phyloP scores from a whole-genome alignment of 768 basidiomycete species.

The Megacollybia marginata region DNA sequence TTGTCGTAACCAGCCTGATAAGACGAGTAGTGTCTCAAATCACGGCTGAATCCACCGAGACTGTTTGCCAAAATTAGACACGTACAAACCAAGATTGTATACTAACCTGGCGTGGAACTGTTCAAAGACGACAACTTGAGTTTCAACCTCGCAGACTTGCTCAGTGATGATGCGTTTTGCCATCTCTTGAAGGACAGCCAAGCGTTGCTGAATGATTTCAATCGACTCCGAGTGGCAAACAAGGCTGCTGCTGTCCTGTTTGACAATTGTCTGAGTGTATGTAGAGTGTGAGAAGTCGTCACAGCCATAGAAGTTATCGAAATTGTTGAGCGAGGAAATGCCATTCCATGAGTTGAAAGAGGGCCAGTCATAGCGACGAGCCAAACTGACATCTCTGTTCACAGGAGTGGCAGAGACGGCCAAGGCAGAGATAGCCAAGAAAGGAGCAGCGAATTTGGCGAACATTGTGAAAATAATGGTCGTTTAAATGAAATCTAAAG shows the following conservation, averaged over 20 bases:
- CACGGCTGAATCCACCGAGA: conserved; percentile 13
- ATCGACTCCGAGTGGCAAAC: conserved; percentile 12
- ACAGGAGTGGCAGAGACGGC: conserved; percentile 3
- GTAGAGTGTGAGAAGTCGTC: conserved; percentile 11
- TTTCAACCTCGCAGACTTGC: conserved; percentile 23
- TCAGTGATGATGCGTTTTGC: conserved; percentile 22
- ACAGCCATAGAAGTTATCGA: conserved; percentile 9
- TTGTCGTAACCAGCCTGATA: conserved; percentile 15
- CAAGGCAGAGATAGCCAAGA: conserved; percentile 20
- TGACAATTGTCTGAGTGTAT: conserved; percentile 11
- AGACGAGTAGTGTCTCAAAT: conserved; percentile 11
- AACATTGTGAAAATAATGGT: conserved; percentile 25
- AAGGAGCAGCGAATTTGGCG: conserved; percentile 23
- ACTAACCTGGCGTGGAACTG: conserved; percentile 8
- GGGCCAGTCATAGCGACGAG: background rate
- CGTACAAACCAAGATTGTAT: background rate
- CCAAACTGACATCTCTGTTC: too few species aligned
- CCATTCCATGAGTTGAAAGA: conserved; percentile 15
- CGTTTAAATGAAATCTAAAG: conserved; percentile 12
- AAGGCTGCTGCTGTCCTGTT: conserved; percentile 10
- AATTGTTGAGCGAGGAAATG: conserved; percentile 7
- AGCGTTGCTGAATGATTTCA: conserved; percentile 19
- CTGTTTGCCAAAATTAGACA: background rate
- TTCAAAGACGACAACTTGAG: conserved; percentile 18
- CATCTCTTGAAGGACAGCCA: conserved; percentile 19